Base-by-base conservation (phyloP, 129 eudicot genomes). In the Scalesia atractyloides region DNA sequence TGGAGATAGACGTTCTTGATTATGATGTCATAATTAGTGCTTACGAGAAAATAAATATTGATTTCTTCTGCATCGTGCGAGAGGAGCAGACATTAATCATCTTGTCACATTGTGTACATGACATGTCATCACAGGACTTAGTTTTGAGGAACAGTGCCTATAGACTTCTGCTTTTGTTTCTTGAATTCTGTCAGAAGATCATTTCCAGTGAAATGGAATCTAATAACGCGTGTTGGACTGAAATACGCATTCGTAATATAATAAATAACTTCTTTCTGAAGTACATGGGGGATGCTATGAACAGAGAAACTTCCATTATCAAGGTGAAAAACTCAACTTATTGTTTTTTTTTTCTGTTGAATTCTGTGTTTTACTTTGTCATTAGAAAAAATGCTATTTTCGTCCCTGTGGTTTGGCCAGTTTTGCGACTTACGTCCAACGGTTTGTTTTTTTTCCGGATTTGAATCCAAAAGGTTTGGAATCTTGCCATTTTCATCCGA, bases 221-320 rank as follows among this genome's bases (percentile, higher is more conserved):
- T 9, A 70, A 64, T n/a, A 54, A 41, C 19, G 79, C 59, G 33
- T 62, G 36, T 69, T 89, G 91, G 96, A 73, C 96, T 41, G 72
- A 67, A 53, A 46, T 81, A 60, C 9, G 65, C 74, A 79, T 93
- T 69, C 80, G 57, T 70, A 80, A 72, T 62, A 72, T 84, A 9
- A 56, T 89, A 7, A 84, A 81, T 64, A 82, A 83, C 50, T 93
- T 90, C 73, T 20, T 90, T 44, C 73, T 93, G 76, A 93, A 90
- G 82, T 82, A 90, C 46, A 93, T 93, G 97, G 97, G 96, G 24
- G 74, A 80, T 63, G 97, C 96, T 43, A 86, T 90, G 96, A 79
- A 61, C 72, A 86, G 78, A 79, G 97, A 81, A 77, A 74, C 80
- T 68, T 20, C 96, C 60, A 82, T 82, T 59, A 89, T 73, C 73